phyloP scores from a whole-genome alignment of 352 stramenopile genomes.

The Phytophthora litchii region DNA sequence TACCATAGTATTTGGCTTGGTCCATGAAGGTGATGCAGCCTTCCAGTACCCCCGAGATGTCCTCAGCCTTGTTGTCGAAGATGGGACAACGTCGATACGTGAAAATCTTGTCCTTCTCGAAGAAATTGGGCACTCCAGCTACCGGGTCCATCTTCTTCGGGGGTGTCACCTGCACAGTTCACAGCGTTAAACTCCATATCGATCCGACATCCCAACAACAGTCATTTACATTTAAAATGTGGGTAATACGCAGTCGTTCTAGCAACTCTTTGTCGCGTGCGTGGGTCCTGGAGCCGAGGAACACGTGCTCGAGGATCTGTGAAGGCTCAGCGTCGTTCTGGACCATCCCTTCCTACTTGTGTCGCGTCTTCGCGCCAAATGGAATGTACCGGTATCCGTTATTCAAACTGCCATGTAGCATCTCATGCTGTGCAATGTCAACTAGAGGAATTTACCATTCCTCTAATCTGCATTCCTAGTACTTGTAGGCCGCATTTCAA shows the following conservation, averaged over 20 bases:
- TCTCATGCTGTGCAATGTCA: not conserved
- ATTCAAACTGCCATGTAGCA: conserved; percentile 1
- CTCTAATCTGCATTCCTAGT: not conserved
- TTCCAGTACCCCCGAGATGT: conserved; percentile 84
- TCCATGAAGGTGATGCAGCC: conserved; percentile 91
- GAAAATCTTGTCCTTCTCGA: conserved; percentile 85
- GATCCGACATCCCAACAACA: not conserved
- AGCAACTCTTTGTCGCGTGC: conserved; percentile 73
- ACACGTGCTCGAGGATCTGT: conserved; percentile 73
- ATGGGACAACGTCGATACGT: conserved; percentile 86
- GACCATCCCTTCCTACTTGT: not conserved
- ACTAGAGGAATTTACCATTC: too few species aligned
- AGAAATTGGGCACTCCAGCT: conserved; percentile 91
- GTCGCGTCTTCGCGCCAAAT: conserved; percentile 6
- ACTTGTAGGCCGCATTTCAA: not conserved
- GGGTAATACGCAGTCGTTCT: conserved; percentile 66
- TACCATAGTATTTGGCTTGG: conserved; percentile 91
- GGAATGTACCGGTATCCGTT: not conserved
- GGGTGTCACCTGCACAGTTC: conserved; percentile 68
- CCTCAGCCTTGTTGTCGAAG: conserved; percentile 92
- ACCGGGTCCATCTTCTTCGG: conserved; percentile 78
- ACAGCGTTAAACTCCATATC: not conserved
- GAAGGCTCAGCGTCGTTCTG: conserved; percentile 47
- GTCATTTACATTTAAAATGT: conserved; percentile 77
- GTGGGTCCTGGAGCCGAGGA: conserved; percentile 70